Percentiles rank a stretch among this genome's conserved stretches.
phyloP scores from a whole-genome alignment of 2,329 filamentous ascomycete species.

The Apiospora aurea region DNA sequence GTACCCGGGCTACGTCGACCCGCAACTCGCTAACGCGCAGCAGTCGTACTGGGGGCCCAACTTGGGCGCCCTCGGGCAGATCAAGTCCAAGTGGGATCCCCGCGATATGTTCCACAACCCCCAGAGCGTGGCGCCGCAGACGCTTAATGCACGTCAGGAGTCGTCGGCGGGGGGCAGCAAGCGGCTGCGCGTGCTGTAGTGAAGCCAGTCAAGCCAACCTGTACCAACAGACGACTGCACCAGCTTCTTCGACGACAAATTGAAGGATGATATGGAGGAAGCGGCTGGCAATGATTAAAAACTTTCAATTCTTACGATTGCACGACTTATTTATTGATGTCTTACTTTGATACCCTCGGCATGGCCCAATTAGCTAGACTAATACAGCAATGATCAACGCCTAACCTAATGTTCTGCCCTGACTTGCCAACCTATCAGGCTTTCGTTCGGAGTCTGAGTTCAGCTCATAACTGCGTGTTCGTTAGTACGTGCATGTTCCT shows the following conservation, averaged over 20 bases:
- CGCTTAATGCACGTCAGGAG: constrained; percentile 24
- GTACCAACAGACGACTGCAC: too few species aligned
- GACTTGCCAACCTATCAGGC: not conserved
- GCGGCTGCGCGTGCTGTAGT: not conserved
- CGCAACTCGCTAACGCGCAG: constrained; percentile 54
- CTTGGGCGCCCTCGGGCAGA: constrained; percentile 50
- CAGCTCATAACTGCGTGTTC: not conserved
- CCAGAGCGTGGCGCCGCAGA: constrained; percentile 54
- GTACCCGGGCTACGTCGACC: constrained; percentile 71
- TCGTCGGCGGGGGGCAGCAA: constrained; percentile 6
- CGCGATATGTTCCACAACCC: constrained; percentile 64
- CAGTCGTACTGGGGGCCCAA: constrained; percentile 63
- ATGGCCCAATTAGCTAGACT: constrained; percentile 7
- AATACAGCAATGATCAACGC: constrained; percentile 5
- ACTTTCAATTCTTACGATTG: not conserved
- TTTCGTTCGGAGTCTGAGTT: too few species aligned
- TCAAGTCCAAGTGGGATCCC: constrained; percentile 63
- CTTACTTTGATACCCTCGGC: not conserved
- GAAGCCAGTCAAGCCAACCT: too few species aligned
- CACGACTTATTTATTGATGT: not conserved
- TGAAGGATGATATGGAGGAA: too few species aligned
- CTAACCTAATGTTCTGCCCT: not conserved
- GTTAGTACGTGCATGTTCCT: not conserved
- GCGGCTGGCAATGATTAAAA: not conserved
- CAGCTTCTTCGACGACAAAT: not conserved